A percentile compares a stretch with the other conserved stretches of the same genome.
phyloP scores from a whole-genome alignment of 2,329 filamentous ascomycete genomes.

The Penicillium capsulatum region DNA sequence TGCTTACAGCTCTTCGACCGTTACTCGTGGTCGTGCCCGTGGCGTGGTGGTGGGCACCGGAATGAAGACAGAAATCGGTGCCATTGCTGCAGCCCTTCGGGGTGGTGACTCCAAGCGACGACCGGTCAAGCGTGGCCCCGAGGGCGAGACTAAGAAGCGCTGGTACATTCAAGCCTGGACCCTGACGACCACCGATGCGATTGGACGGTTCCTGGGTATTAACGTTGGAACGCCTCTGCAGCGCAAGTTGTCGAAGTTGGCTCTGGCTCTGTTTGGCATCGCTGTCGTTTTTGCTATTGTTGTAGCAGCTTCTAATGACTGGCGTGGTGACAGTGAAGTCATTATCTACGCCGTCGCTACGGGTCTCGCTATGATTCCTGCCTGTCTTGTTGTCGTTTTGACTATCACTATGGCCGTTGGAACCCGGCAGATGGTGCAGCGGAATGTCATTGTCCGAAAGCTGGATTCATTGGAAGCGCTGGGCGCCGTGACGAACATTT shows the following conservation, averaged over 20 bases:
- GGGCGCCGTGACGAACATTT: slow-evolving; percentile 59
- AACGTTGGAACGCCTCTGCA: slow-evolving; percentile 67
- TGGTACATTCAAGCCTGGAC: slow-evolving; percentile 52
- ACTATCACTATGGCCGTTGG: slow-evolving; percentile 65
- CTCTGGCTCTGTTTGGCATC: slow-evolving; percentile 61
- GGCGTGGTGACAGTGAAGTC: slow-evolving; percentile 53
- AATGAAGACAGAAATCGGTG: slow-evolving; percentile 61
- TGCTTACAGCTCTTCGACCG: slow-evolving; percentile 58
- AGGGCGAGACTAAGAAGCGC: slow-evolving; percentile 50
- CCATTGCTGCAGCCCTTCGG: slow-evolving; percentile 61
- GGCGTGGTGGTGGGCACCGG: slow-evolving; percentile 59
- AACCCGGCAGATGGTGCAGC: slow-evolving; percentile 55
- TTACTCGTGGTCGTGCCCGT: slow-evolving; percentile 57
- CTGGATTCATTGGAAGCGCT: slow-evolving; percentile 57
- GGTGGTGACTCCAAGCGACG: slow-evolving; percentile 53
- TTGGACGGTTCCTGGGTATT: slow-evolving; percentile 63
- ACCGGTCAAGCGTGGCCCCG: slow-evolving; percentile 49
- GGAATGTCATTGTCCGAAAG: slow-evolving; percentile 56
- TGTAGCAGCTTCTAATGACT: slow-evolving; percentile 61
- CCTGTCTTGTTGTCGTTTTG: slow-evolving; percentile 60
- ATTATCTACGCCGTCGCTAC: slow-evolving; percentile 62
- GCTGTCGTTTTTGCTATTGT: slow-evolving; percentile 67
- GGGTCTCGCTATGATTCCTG: slow-evolving; percentile 59
- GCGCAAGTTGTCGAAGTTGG: slow-evolving; percentile 63
- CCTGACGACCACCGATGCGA: slow-evolving; percentile 53